A percentile compares a stretch with the other conserved stretches of the same genome.
These are phyloP conservation scores for Trichoderma sp. DNA, from an alignment of 2,329 filamentous ascomycete species.

Conservation along the genomic window DNA sequence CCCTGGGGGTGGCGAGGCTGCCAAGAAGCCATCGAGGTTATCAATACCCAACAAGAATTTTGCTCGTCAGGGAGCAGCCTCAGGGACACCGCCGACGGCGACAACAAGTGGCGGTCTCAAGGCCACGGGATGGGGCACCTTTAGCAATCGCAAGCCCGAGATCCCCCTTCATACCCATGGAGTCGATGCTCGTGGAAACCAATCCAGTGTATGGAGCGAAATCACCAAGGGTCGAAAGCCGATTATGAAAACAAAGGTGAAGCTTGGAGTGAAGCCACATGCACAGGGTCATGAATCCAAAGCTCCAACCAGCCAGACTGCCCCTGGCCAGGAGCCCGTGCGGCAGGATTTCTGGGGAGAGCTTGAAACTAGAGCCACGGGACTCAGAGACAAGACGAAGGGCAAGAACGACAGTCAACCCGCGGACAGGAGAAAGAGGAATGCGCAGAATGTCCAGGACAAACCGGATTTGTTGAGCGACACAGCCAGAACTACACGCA, in stretches of 20 bases:
- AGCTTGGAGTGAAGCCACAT: slow-evolving; percentile 20
- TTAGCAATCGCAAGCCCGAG: slow-evolving; percentile 33
- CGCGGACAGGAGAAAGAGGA: not conserved
- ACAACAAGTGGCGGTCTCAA: slow-evolving; percentile 15
- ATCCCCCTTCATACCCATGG: slow-evolving; percentile 22
- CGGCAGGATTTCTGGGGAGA: slow-evolving; percentile 36
- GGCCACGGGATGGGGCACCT: slow-evolving; percentile 32
- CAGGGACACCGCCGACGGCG: slow-evolving; percentile 12
- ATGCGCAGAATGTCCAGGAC: not conserved
- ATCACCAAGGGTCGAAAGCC: slow-evolving; percentile 28
- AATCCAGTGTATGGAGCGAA: slow-evolving; percentile 30
- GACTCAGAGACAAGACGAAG: slow-evolving; percentile 29
- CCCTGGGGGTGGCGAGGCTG: not conserved
- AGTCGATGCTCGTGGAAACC: slow-evolving; percentile 28
- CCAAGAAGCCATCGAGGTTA: not conserved
- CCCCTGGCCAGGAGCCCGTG: not conserved
- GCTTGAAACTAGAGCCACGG: slow-evolving; percentile 32
- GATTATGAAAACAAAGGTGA: not conserved
- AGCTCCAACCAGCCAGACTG: not conserved
- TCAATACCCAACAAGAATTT: not conserved
- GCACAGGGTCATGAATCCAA: slow-evolving; percentile 1
- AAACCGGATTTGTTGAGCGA: not conserved
- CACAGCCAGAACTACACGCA: not conserved
- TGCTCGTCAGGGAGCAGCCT: not conserved
- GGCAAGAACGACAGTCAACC: not conserved